These are phyloP conservation scores for Candida sphagnicola DNA, from an alignment of 805 yeast genomes.

Conservation along the genomic window DNA sequence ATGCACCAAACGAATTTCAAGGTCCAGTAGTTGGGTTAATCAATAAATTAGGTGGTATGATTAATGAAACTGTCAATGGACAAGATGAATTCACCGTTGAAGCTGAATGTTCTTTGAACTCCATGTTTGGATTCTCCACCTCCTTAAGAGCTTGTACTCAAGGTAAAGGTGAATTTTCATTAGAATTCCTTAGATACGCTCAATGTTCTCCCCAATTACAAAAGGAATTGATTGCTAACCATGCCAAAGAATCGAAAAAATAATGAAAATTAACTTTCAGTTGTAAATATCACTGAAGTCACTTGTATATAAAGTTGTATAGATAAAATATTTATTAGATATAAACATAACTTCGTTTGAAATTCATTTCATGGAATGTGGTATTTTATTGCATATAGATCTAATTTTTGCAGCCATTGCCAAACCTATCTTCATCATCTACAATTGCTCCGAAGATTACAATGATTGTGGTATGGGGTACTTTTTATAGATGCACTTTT, in stretches of 20 bases:
- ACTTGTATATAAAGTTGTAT: not conserved
- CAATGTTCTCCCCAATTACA: constrained; percentile 91
- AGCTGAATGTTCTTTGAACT: constrained; percentile 95
- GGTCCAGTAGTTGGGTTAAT: constrained; percentile 86
- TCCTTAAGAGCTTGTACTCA: constrained; percentile 94
- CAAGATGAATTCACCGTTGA: constrained; percentile 90
- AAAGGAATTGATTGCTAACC: constrained; percentile 82
- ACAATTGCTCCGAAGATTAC: no score
- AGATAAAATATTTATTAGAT: not conserved
- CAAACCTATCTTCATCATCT: no score
- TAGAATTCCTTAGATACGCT: constrained; percentile 90
- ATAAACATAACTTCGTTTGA: no score
- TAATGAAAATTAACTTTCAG: constrained; percentile 5
- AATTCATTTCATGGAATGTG: no score
- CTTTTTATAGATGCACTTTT: no score
- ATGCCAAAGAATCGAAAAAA: constrained; percentile 27
- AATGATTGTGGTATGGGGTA: no score
- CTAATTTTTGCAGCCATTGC: no score
- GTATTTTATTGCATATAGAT: no score
- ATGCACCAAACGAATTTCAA: constrained; percentile 96
- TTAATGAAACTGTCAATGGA: constrained; percentile 89
- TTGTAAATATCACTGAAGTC: constrained; percentile 1
- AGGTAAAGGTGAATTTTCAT: constrained; percentile 97
- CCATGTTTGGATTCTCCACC: constrained; percentile 95
- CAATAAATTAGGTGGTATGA: constrained; percentile 89